phyloP scores from a whole-genome alignment of 2,329 filamentous ascomycete genomes.

The Ophioceras dolichostomum region DNA sequence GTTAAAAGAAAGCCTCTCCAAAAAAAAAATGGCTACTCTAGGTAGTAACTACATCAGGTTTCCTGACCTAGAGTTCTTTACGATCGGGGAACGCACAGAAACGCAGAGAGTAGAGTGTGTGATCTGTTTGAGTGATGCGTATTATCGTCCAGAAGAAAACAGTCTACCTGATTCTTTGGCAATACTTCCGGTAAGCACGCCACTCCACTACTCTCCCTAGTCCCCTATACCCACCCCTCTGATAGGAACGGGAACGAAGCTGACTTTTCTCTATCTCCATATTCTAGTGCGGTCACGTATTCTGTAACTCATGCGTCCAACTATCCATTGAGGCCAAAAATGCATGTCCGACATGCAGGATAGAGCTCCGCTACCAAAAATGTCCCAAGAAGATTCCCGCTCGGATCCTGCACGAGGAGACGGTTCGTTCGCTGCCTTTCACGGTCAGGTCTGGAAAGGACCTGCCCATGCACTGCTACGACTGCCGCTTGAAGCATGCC shows the following conservation, averaged over 20 bases:
- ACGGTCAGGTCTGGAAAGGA: not conserved
- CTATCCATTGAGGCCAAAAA: not conserved
- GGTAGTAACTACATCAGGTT: too few relatives aligned
- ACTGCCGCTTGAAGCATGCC: not conserved
- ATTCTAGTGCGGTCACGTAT: slow-evolving; percentile 3
- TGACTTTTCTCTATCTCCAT: not conserved
- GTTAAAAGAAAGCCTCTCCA: too few relatives aligned
- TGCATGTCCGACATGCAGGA: not conserved
- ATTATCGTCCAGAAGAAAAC: not conserved
- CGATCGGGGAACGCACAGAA: too few relatives aligned
- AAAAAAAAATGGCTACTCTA: too few relatives aligned
- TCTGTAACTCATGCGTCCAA: not conserved
- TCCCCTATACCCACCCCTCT: not conserved
- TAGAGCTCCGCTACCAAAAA: not conserved
- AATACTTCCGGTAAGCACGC: not conserved
- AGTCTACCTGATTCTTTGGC: not conserved
- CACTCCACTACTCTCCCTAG: not conserved
- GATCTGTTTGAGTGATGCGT: not conserved
- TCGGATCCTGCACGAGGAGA: slow-evolving; percentile 1
- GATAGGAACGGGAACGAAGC: not conserved
- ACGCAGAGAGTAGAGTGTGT: not conserved
- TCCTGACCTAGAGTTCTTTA: too few relatives aligned
- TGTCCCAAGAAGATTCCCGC: not conserved
- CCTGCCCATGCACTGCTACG: not conserved
- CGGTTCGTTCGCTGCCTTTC: not conserved